Evolutionary conservation across 169 alveolate species (phyloP).

Genomic region (Plasmodium cynomolgi): DNA sequence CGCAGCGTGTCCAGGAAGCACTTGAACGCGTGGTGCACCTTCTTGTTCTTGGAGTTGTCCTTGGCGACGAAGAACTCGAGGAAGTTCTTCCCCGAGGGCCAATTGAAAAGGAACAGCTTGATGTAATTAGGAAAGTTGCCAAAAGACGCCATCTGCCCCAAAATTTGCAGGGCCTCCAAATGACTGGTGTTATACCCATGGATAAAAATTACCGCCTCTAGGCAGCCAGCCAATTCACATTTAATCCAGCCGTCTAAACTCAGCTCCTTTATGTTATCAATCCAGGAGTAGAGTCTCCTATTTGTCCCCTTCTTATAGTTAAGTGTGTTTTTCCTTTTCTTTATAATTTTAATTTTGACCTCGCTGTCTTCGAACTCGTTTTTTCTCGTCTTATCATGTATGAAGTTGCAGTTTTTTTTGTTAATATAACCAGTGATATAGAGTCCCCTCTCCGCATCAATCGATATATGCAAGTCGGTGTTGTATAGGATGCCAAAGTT

Average conservation of each 20-base stretch:
- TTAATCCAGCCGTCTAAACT: constrained; percentile 81
- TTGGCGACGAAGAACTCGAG: constrained; percentile 78
- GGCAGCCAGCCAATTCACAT: constrained; percentile 79
- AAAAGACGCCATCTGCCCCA: constrained; percentile 87
- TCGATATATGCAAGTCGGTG: constrained; percentile 84
- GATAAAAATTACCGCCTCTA: constrained; percentile 86
- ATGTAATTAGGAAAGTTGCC: constrained; percentile 89
- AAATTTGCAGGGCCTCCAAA: constrained; percentile 77
- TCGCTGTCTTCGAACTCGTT: constrained; percentile 71
- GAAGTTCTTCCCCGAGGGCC: constrained; percentile 87
- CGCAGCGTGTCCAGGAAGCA: constrained; percentile 75
- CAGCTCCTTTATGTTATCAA: constrained; percentile 54
- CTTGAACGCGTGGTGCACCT: constrained; percentile 76
- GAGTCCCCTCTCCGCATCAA: constrained; percentile 86
- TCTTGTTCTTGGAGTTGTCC: constrained; percentile 66
- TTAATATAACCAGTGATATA: constrained; percentile 80
- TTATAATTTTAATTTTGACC: constrained; percentile 53
- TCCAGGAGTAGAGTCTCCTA: constrained; percentile 41
- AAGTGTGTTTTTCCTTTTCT: constrained; percentile 68
- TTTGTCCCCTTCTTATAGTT: constrained; percentile 64
- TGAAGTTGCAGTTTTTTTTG: constrained; percentile 65
- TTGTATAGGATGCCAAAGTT: constrained; percentile 82
- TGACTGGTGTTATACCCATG: constrained; percentile 84
- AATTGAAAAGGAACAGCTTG: constrained; percentile 85
- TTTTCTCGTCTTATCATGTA: constrained; percentile 48